phyloP scores from a whole-genome alignment of 345 rosid species.

The Theobroma cacao region DNA sequence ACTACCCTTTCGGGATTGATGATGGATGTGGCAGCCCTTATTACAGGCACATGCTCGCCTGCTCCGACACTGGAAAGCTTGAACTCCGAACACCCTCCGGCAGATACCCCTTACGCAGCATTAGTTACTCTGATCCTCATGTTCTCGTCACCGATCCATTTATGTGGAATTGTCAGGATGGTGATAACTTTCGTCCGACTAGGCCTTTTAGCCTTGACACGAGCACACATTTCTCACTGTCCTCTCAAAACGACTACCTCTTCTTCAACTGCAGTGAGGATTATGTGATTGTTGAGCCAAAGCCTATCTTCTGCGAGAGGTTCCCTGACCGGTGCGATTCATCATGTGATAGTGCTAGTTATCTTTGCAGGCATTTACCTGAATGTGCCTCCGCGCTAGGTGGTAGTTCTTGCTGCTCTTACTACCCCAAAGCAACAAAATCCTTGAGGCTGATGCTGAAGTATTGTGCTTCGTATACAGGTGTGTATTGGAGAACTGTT shows the following conservation, averaged over 20 bases:
- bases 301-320: constrained; percentile 77
- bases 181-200: constrained; percentile 63
- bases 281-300: constrained; percentile 71
- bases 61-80: constrained; percentile 57
- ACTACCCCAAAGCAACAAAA: constrained; percentile 77
- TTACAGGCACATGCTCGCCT: constrained; percentile 73
- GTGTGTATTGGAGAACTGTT: constrained; percentile 77
- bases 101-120: constrained; percentile 58
- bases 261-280: constrained; percentile 83
- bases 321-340: constrained; percentile 90
- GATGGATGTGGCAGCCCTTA: constrained; percentile 92
- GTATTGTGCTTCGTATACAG: constrained; percentile 77
- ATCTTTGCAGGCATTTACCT: constrained; percentile 86
- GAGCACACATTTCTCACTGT: constrained; percentile 73
- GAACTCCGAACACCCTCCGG: constrained; percentile 88
- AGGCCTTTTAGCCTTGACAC: constrained; percentile 86
- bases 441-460: constrained; percentile 80
- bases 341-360: constrained; percentile 82
- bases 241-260: constrained; percentile 80
- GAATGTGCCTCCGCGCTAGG: constrained; percentile 50
- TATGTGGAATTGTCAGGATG: constrained; percentile 86
- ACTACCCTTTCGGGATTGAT: constrained; percentile 73
- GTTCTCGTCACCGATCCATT: constrained; percentile 65
- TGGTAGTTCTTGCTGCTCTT: constrained; percentile 73
- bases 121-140: constrained; percentile 85